Percentiles rank a stretch among this genome's conserved stretches.
Conservation (phyloP, 768 basidiomycete genomes). For the Amanita exitialis region DNA sequence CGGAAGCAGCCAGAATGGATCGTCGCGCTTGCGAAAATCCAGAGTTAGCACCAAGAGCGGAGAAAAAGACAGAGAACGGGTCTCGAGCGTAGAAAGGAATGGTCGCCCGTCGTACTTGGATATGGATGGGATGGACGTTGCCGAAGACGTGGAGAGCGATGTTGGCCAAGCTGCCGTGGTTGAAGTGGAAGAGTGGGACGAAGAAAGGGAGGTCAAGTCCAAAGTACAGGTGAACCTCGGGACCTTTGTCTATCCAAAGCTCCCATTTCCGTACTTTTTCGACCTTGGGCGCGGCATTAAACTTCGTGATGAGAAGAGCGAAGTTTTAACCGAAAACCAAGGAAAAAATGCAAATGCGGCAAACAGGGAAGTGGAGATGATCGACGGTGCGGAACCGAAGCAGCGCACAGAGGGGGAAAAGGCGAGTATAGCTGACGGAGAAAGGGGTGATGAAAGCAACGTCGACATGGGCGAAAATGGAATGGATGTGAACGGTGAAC, state of each 20-base stretch:
- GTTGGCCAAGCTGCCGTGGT: slow-evolving; percentile 10
- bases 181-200: slow-evolving; percentile 14
- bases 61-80: slow-evolving; percentile 7
- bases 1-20: not conserved
- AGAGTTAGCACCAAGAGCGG: slow-evolving; percentile 1
- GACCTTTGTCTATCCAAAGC: slow-evolving; percentile 45
- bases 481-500: slow-evolving; percentile 7
- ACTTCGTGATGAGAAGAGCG: slow-evolving; percentile 9
- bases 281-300: slow-evolving; percentile 21
- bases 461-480: slow-evolving; percentile 6
- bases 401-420: slow-evolving; percentile 9
- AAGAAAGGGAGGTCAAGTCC: slow-evolving; percentile 16
- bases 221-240: slow-evolving; percentile 34
- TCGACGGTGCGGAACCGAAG: slow-evolving; percentile 9
- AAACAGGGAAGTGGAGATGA: slow-evolving; percentile 12
- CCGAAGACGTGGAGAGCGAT: slow-evolving; percentile 8
- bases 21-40: not conserved
- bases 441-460: slow-evolving; percentile 9
- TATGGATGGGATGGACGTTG: not conserved
- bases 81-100: not conserved
- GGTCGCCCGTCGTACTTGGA: not conserved
- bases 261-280: slow-evolving; percentile 52
- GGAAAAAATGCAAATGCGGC: slow-evolving; percentile 7
- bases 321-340: slow-evolving; percentile 7
- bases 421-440: not conserved